These are phyloP conservation scores for Gloeophyllum trabeum DNA, from an alignment of 768 basidiomycete species.

Conservation along the genomic window DNA sequence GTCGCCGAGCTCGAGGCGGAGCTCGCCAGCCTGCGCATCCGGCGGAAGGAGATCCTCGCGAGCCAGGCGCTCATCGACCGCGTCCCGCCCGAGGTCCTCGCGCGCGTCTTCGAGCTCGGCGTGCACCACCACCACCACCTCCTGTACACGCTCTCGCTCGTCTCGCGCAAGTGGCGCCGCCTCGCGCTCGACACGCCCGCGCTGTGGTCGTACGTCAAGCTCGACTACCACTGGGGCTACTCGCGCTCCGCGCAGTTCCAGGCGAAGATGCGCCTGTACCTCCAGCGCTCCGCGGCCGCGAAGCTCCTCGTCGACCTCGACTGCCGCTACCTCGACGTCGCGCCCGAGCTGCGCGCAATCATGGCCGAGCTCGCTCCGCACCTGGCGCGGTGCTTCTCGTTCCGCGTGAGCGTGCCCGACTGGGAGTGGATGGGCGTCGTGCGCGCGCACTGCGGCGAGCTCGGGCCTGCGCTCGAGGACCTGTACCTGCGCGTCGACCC, in stretches of 20 bases:
- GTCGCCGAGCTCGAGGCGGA: slow-evolving; percentile 14
- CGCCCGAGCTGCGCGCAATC: slow-evolving; percentile 11
- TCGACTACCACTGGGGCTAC: slow-evolving; percentile 15
- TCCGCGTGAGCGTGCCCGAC: slow-evolving; percentile 15
- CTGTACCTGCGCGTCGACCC: slow-evolving; percentile 17
- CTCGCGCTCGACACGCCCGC: slow-evolving; percentile 14
- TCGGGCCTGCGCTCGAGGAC: slow-evolving; percentile 17
- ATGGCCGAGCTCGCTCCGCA: slow-evolving; percentile 16
- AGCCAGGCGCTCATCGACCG: slow-evolving; percentile 14
- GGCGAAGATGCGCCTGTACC: slow-evolving; percentile 11
- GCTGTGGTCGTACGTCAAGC: slow-evolving; percentile 19
- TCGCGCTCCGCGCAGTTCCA: slow-evolving; percentile 14
- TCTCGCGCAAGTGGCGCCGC: slow-evolving; percentile 16
- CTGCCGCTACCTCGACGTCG: slow-evolving; percentile 13
- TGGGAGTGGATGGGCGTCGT: slow-evolving; percentile 17
- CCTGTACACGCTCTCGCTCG: slow-evolving; percentile 12
- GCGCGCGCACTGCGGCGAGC: slow-evolving; percentile 9
- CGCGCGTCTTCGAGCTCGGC: slow-evolving; percentile 19
- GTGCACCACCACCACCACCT: slow-evolving; percentile 14
- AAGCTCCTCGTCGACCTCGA: slow-evolving; percentile 18
- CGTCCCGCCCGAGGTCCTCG: slow-evolving; percentile 17
- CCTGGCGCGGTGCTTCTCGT: slow-evolving; percentile 18
- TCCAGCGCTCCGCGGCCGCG: slow-evolving; percentile 17
- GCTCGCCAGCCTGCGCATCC: slow-evolving; percentile 11
- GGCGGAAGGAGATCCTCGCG: slow-evolving; percentile 12